Conservation (phyloP, 2,329 filamentous ascomycete species). For the Cladosporium sp. region DNA sequence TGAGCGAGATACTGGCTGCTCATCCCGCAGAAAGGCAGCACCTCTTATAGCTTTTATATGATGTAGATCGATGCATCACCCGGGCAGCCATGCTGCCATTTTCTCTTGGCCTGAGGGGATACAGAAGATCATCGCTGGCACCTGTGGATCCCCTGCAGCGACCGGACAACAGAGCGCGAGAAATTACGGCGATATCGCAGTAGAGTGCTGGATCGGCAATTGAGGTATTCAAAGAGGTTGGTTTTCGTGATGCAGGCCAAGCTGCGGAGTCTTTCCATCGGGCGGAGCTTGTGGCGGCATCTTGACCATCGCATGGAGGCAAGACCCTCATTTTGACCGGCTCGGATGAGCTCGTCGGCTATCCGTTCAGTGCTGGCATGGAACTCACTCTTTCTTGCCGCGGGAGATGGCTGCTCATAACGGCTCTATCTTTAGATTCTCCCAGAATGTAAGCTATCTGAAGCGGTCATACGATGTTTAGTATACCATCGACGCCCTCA, state of each 20-base stretch:
- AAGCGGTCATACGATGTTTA: background rate
- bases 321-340: background rate
- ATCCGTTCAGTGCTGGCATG: background rate
- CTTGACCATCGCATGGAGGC: background rate
- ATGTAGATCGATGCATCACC: background rate
- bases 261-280: background rate
- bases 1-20: background rate
- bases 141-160: conserved; percentile 2
- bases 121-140: background rate
- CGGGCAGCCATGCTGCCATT: background rate
- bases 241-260: background rate
- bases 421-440: background rate
- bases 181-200: background rate
- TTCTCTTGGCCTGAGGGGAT: conserved; percentile 11
- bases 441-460: background rate
- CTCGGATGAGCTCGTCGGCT: background rate
- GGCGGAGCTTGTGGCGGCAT: too few species aligned
- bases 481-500: background rate
- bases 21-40: too few species aligned
- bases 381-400: background rate
- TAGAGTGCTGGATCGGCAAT: conserved; percentile 3
- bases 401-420: background rate
- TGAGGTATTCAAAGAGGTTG: background rate
- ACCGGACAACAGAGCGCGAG: background rate
- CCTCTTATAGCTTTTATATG: background rate